phyloP scores from a whole-genome alignment of 495 filamentous ascomycete genomes.

The Bacidia rubella region DNA sequence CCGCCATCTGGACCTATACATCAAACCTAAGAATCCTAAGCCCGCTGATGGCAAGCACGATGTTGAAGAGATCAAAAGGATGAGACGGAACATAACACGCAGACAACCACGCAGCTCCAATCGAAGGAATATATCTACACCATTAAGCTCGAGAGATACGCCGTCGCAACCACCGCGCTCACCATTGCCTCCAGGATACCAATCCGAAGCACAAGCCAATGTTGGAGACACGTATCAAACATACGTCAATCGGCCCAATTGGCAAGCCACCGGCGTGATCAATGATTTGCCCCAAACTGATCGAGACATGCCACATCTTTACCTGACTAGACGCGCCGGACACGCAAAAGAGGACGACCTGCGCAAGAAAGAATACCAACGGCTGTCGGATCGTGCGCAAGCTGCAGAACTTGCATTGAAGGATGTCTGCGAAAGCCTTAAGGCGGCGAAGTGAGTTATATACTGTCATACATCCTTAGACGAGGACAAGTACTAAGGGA shows the following conservation, averaged over 20 bases:
- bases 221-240: conserved; percentile 32
- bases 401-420: conserved; percentile 75
- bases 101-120: conserved; percentile 53
- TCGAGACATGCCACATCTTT: conserved; percentile 22
- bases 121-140: conserved; percentile 37
- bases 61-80: conserved; percentile 70
- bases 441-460: conserved; percentile 71
- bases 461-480: too few species aligned
- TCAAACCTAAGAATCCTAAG: conserved; percentile 76
- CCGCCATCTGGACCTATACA: conserved; percentile 80
- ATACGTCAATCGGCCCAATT: conserved; percentile 49
- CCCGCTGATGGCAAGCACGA: conserved; percentile 73
- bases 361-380: conserved; percentile 25
- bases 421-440: conserved; percentile 64
- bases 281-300: conserved; percentile 51
- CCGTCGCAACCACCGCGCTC: conserved; percentile 14
- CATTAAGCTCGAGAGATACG: conserved; percentile 13
- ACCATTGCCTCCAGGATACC: conserved; percentile 14
- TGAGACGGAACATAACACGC: conserved; percentile 71
- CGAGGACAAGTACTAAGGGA: too few species aligned
- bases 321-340: conserved; percentile 12
- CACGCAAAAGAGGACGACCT: conserved; percentile 16
- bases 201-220: conserved; percentile 21
- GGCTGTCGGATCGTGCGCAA: conserved; percentile 55
- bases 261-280: conserved; percentile 72